These are phyloP conservation scores for Pycnococcus provasolii DNA, from an alignment of 139 green algal species.

Conservation along the genomic window DNA sequence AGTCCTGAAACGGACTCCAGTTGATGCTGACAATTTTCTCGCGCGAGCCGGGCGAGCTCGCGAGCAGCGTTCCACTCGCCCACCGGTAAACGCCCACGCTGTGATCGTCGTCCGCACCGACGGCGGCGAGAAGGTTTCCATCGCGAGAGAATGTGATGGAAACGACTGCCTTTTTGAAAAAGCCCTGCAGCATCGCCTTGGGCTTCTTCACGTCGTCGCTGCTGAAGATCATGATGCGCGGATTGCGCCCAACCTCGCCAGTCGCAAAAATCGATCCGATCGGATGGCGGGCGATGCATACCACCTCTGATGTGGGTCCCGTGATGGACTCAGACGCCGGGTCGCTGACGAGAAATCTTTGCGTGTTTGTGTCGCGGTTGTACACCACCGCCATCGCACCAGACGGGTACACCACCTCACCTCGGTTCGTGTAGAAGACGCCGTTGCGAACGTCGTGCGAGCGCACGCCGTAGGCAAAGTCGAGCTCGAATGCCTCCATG, in stretches of 20 bases:
- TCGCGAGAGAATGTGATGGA: constrained; percentile 11
- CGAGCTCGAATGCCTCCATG: constrained; percentile 15
- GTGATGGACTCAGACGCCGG: constrained; percentile 2
- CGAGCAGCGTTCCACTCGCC: constrained; percentile 1
- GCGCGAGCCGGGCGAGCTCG: neutral
- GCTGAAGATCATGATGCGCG: constrained; percentile 16
- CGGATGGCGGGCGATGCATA: constrained; percentile 10
- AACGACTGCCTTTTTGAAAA: constrained; percentile 14
- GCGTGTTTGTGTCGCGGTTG: constrained; percentile 18
- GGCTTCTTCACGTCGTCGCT: neutral
- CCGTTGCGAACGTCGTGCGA: constrained; percentile 12
- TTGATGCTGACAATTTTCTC: constrained; percentile 15
- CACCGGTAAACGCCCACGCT: constrained; percentile 9
- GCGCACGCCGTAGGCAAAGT: constrained; percentile 14
- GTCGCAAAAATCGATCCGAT: constrained; percentile 15
- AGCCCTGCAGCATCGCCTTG: constrained; percentile 10
- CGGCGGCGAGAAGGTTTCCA: constrained; percentile 3
- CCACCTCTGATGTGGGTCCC: constrained; percentile 15
- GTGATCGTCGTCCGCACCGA: constrained; percentile 7
- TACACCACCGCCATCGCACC: constrained; percentile 14
- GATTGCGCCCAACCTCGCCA: constrained; percentile 15
- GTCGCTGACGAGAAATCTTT: constrained; percentile 15
- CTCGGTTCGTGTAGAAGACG: constrained; percentile 10
- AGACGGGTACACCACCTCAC: constrained; percentile 16
- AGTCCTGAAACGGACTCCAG: constrained; percentile 24